Evolutionary conservation across 2,329 filamentous ascomycete genomes (phyloP), one percentile per base, ranked within the genome.

Genomic region (Nothopassalora personata): DNA sequence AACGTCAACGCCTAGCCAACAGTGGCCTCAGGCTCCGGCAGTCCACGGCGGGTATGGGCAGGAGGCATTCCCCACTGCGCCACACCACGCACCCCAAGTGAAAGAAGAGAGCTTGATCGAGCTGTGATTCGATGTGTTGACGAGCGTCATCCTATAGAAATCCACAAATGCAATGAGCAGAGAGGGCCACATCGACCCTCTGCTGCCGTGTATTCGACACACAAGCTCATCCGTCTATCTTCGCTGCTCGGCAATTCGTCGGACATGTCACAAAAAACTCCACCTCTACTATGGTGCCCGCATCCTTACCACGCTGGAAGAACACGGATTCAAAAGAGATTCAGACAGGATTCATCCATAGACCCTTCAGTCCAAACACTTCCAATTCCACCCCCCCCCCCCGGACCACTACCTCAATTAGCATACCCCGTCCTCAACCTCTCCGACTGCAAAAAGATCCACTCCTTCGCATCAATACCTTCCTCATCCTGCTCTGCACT

Each of bases 361-460:
- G 23, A 23, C 23, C 23, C 23, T 23, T 3, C 23, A 23, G 23
- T 23, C 23, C 23, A 23, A 23, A 23, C 23, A 23, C 23, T 23
- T 23, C 23, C 23, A 23, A 23, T 2, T 23, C 23, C 1, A 23
- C 1, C 23, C 23, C 23, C 23, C 23, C 1, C 1, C 1, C 23
- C 23, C 23, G 2, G 23, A 23, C 23, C 23, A 23, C 23, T 23
- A 23, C 23, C 3, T 23, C 23, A 54, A 33, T 45, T 48, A 4
- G 49, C 49, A 30, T 58, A 28, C 11, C 51, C 50, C 11, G 30
- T 30, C 45, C 50, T 58, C 64, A 79, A 66, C 55, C 71, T 73
- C 52, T 72, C 68, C 10, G 73, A 71, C 56, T 76, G 71, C 58
- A 69, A 67, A 46, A 74, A 63, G 53, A 77, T 76, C 76, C 76